Conservation (phyloP, 306 rosid species). For the Quercus bicolor region DNA sequence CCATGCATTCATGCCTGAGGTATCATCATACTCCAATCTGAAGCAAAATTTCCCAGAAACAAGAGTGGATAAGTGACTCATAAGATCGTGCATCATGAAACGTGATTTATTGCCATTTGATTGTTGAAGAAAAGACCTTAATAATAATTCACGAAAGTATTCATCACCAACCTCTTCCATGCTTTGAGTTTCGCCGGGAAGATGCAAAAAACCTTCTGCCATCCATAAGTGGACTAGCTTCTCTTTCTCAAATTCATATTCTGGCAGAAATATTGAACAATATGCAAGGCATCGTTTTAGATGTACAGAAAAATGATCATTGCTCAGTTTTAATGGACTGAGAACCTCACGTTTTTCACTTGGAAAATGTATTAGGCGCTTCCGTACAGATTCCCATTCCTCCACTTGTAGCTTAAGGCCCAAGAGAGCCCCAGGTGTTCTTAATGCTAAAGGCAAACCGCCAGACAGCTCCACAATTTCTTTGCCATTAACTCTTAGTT, state of each 20-base stretch:
- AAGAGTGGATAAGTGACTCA: background rate
- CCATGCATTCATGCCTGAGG: background rate
- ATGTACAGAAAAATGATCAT: too few relatives aligned
- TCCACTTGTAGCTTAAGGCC: background rate
- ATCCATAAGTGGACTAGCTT: too few relatives aligned
- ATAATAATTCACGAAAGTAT: background rate
- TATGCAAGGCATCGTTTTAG: too few relatives aligned
- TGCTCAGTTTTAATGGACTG: too few relatives aligned
- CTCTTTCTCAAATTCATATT: too few relatives aligned
- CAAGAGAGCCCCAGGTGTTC: slow-evolving; percentile 19
- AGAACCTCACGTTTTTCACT: too few relatives aligned
- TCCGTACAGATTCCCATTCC: too few relatives aligned
- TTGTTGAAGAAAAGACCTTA: background rate
- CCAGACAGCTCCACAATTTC: slow-evolving; percentile 5
- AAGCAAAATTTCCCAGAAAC: background rate
- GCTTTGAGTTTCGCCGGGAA: too few relatives aligned
- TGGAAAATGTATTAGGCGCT: too few relatives aligned
- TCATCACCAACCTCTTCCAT: background rate
- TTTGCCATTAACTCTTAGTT: background rate
- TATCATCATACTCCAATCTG: background rate
- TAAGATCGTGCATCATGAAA: slow-evolving; percentile 4
- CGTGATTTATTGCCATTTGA: background rate
- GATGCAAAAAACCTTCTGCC: too few relatives aligned
- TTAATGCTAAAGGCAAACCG: slow-evolving; percentile 31
- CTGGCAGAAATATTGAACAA: too few relatives aligned